Percentiles rank a stretch among this genome's conserved stretches.
Conservation (phyloP, 2,329 filamentous ascomycete species). For the Stagonosporopsis rhizophila region DNA sequence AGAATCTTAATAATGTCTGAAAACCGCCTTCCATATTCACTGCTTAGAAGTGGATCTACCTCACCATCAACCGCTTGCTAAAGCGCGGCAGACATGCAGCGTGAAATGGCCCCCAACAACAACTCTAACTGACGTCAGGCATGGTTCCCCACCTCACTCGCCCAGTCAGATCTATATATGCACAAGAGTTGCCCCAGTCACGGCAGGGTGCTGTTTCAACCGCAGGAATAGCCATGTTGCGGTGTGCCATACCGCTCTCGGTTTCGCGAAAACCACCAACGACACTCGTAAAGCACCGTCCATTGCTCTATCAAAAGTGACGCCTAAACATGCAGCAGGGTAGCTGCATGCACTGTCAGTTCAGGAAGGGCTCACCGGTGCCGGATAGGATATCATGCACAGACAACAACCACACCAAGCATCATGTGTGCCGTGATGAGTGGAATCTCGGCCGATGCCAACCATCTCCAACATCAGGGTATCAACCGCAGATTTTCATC, state of each 20-base stretch:
- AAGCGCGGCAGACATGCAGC: not conserved
- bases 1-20: not conserved
- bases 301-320: not conserved
- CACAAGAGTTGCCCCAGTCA: too few species aligned
- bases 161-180: conserved; percentile 5
- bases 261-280: not conserved
- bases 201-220: not conserved
- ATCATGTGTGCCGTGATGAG: not conserved
- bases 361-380: conserved; percentile 11
- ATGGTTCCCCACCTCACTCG: not conserved
- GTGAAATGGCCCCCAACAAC: not conserved
- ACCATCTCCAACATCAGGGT: not conserved
- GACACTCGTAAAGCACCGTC: not conserved
- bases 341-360: not conserved
- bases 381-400: conserved; percentile 4
- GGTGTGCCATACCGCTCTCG: conserved; percentile 13
- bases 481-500: not conserved
- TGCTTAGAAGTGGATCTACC: too few species aligned
- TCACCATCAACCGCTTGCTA: conserved; percentile 1
- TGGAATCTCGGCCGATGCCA: not conserved
- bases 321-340: not conserved
- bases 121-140: not conserved
- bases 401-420: not conserved
- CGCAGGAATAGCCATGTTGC: conserved; percentile 7
- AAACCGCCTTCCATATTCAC: too few species aligned